Evolutionary conservation across 1,284 basidiomycete genomes (phyloP).

Genomic region (Ustilago bromivora): DNA sequence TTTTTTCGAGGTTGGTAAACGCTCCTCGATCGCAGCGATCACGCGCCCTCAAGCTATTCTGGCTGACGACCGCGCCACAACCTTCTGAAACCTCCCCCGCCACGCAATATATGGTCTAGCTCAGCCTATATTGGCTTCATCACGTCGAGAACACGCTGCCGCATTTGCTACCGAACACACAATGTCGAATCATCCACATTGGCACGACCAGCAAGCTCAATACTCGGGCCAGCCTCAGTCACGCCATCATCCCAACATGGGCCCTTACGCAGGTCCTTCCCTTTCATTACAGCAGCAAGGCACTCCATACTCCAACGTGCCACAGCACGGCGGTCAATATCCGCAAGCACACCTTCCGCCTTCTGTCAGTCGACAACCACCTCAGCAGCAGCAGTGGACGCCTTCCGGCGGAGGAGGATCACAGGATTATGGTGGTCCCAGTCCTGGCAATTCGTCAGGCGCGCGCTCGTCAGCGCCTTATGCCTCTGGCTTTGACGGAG

Average conservation of each 20-base stretch:
- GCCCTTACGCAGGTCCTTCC: slow-evolving; percentile 29
- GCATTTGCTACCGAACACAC: background rate
- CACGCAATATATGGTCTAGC: slow-evolving; percentile 15
- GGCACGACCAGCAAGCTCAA: slow-evolving; percentile 43
- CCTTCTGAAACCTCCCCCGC: background rate
- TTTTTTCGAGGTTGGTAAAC: background rate
- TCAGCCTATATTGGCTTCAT: background rate
- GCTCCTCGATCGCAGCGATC: background rate
- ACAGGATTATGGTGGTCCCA: slow-evolving; percentile 34
- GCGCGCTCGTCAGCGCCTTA: slow-evolving; percentile 37
- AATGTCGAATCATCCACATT: slow-evolving; percentile 43
- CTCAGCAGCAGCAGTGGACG: slow-evolving; percentile 26
- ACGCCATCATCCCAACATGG: slow-evolving; percentile 44
- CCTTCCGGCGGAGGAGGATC: slow-evolving; percentile 11
- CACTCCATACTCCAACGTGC: slow-evolving; percentile 13
- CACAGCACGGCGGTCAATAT: slow-evolving; percentile 14
- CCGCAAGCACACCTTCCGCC: slow-evolving; percentile 35
- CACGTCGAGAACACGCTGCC: slow-evolving; percentile 10
- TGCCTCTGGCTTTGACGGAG: slow-evolving; percentile 19
- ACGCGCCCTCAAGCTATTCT: background rate
- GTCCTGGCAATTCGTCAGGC: slow-evolving; percentile 26
- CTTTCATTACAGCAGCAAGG: slow-evolving; percentile 27
- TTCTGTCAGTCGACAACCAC: slow-evolving; percentile 26
- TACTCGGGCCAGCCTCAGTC: slow-evolving; percentile 20
- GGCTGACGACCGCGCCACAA: background rate